These are phyloP conservation scores for Trapa incisa DNA, from an alignment of 345 rosid species.

Conservation along the genomic window DNA sequence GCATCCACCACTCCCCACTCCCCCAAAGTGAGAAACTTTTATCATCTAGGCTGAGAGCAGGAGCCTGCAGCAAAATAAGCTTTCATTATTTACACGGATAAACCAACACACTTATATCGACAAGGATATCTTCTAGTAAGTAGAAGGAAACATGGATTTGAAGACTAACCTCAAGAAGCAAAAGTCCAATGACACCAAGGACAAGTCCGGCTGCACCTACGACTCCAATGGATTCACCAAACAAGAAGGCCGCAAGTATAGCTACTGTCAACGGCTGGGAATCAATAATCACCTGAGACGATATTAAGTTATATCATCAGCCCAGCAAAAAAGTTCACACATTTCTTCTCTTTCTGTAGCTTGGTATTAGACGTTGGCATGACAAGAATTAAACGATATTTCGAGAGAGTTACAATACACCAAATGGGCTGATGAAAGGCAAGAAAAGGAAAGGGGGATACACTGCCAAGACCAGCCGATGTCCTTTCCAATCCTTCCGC, in stretches of 20 bases:
- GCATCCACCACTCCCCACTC: conserved; percentile 99
- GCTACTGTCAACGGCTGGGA: conserved; percentile 89
- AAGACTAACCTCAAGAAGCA: conserved; percentile 67
- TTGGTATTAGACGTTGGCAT: background rate
- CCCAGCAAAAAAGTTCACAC: background rate
- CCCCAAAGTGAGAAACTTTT: conserved; percentile 68
- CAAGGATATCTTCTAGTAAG: background rate
- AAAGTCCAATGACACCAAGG: conserved; percentile 75
- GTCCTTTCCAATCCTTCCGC: conserved; percentile 84
- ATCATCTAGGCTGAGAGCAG: conserved; percentile 42
- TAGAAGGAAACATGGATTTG: background rate
- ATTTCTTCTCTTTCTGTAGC: background rate
- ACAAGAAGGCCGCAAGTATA: conserved; percentile 65
- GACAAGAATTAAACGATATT: background rate
- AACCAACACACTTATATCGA: background rate
- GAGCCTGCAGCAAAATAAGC: conserved; percentile 32
- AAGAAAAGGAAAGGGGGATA: conserved; percentile 14
- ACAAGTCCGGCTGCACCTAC: conserved; percentile 67
- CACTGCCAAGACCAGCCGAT: conserved; percentile 92
- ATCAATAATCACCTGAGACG: conserved; percentile 75
- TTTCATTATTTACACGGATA: background rate
- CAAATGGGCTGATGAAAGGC: background rate
- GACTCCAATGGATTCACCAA: conserved; percentile 73
- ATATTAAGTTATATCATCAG: background rate
- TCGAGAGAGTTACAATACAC: background rate